Conservation (phyloP, 345 rosid species). For the Populus simonii region DNA sequence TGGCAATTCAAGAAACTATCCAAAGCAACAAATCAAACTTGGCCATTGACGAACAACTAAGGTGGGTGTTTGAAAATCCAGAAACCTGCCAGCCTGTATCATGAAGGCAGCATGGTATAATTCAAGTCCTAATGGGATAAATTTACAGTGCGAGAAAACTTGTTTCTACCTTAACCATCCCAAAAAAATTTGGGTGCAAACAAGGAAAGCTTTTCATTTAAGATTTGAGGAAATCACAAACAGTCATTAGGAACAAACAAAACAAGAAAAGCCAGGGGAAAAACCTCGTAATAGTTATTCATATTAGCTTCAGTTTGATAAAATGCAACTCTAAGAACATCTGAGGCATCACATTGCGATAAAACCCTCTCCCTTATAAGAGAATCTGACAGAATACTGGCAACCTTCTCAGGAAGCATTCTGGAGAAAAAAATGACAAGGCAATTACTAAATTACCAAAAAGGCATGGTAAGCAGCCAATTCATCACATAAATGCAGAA, state of each 20-base stretch:
- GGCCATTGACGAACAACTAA: neutral
- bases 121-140: neutral
- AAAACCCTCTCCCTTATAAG: conserved; percentile 62
- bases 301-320: conserved; percentile 75
- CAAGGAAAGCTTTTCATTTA: neutral
- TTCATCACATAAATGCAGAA: neutral
- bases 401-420: conserved; percentile 72
- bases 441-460: neutral
- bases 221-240: neutral
- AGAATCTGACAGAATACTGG: conserved; percentile 67
- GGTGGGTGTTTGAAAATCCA: neutral
- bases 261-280: conserved; percentile 9
- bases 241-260: neutral
- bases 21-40: neutral
- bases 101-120: neutral
- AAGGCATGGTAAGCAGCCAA: neutral
- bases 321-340: conserved; percentile 74
- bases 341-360: conserved; percentile 70
- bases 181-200: neutral
- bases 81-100: neutral
- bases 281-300: conserved; percentile 86
- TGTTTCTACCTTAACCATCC: neutral
- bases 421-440: conserved; percentile 36
- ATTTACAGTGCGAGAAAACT: neutral
- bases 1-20: neutral